Conservation (phyloP, 2,329 filamentous ascomycete species). For the Talaromyces sp. region DNA sequence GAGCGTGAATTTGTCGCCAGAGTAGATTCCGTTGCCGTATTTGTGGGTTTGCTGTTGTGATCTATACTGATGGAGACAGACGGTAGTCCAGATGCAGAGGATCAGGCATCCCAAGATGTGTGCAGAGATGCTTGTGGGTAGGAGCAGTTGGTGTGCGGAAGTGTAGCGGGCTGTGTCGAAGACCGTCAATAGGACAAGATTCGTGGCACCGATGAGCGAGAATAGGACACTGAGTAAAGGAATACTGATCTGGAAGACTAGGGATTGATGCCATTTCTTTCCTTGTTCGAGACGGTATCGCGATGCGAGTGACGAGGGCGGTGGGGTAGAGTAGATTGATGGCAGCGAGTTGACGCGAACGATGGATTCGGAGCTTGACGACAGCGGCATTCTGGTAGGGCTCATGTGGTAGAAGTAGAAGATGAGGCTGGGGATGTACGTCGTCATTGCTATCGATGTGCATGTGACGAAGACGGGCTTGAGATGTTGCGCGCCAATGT, state of each 20-base stretch:
- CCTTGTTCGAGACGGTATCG: not conserved
- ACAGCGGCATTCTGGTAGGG: not conserved
- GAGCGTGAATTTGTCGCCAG: slow-evolving; percentile 9
- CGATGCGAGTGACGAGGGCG: not conserved
- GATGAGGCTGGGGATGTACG: slow-evolving; percentile 7
- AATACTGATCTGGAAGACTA: not conserved
- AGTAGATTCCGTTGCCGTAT: slow-evolving; percentile 1
- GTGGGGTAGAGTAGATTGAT: not conserved
- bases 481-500: slow-evolving; percentile 18
- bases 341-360: not conserved
- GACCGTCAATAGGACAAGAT: slow-evolving; percentile 15
- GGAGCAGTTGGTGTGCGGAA: not conserved
- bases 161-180: slow-evolving; percentile 16
- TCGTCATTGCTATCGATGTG: slow-evolving; percentile 10
- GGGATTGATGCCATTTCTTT: slow-evolving; percentile 4
- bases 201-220: slow-evolving; percentile 8
- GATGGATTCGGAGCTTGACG: not conserved
- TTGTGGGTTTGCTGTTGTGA: not conserved
- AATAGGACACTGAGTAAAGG: slow-evolving; percentile 10
- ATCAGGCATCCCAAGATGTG: slow-evolving; percentile 9
- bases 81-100: slow-evolving; percentile 12
- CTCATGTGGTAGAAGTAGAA: slow-evolving; percentile 11
- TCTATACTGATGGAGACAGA: slow-evolving; percentile 1
- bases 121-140: slow-evolving; percentile 11
- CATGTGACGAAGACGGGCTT: slow-evolving; percentile 16